These are phyloP conservation scores for Arabidopsis lyrata DNA, from an alignment of 441 rosid species.

Conservation along the genomic window DNA sequence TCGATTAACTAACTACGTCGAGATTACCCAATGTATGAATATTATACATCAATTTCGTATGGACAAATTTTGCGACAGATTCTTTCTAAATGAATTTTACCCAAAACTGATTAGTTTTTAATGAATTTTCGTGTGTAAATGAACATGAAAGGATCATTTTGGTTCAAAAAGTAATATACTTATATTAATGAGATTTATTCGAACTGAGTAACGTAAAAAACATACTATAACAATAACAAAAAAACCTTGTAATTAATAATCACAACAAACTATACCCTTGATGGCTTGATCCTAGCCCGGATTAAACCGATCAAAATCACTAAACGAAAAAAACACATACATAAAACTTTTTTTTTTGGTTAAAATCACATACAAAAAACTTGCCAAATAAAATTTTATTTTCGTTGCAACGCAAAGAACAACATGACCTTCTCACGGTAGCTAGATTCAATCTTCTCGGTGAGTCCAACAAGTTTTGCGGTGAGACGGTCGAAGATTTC, in stretches of 20 bases:
- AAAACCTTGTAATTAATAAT: neutral
- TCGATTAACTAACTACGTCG: too few species aligned
- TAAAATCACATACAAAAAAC: neutral
- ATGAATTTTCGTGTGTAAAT: neutral
- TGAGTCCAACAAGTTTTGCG: slow-evolving; percentile 39
- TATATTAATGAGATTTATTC: neutral
- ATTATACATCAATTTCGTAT: too few species aligned
- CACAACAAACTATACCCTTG: slow-evolving; percentile 10
- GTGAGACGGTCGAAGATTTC: slow-evolving; percentile 48
- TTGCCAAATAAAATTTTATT: slow-evolving; percentile 12
- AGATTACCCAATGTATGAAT: too few species aligned
- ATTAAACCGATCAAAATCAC: neutral
- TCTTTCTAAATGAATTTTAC: neutral
- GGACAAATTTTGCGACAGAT: too few species aligned
- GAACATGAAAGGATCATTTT: slow-evolving; percentile 13
- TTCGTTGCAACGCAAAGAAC: slow-evolving; percentile 43
- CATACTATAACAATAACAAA: neutral
- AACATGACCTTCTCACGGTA: slow-evolving; percentile 46
- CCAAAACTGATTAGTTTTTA: neutral
- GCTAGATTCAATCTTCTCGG: slow-evolving; percentile 46
- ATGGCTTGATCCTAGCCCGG: neutral
- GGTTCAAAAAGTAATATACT: neutral
- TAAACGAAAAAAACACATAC: neutral
- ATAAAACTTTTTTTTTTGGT: neutral
- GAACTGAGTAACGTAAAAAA: neutral